These are phyloP conservation scores for Xylariaceae sp. DNA, from an alignment of 2,329 filamentous ascomycete species.

Conservation along the genomic window DNA sequence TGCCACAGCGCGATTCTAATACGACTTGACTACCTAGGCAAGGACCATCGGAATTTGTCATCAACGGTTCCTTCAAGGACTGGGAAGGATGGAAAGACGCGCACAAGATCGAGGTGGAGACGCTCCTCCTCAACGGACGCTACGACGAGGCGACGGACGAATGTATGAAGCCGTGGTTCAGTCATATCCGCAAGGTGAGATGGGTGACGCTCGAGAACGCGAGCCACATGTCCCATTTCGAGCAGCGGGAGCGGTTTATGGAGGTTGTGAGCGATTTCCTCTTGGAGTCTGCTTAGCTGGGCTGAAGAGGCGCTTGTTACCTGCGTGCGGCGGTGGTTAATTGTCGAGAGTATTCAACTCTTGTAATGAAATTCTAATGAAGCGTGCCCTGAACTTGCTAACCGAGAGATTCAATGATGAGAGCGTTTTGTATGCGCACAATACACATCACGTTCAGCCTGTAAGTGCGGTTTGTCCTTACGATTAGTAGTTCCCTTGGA, in stretches of 20 bases:
- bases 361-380: too few relatives aligned
- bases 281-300: background rate
- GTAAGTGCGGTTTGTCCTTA: too few relatives aligned
- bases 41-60: slow-evolving; percentile 27
- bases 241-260: background rate
- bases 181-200: slow-evolving; percentile 23
- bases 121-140: slow-evolving; percentile 11
- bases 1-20: background rate
- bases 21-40: slow-evolving; percentile 14
- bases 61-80: slow-evolving; percentile 18
- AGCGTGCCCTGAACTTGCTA: too few relatives aligned
- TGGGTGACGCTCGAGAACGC: slow-evolving; percentile 27
- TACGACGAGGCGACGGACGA: slow-evolving; percentile 28
- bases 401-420: too few relatives aligned
- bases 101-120: slow-evolving; percentile 12
- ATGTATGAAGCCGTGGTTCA: slow-evolving; percentile 25
- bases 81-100: slow-evolving; percentile 16
- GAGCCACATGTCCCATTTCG: slow-evolving; percentile 16
- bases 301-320: too few relatives aligned
- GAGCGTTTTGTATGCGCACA: too few relatives aligned
- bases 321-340: too few relatives aligned
- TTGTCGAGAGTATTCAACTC: too few relatives aligned
- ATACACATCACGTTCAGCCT: too few relatives aligned
- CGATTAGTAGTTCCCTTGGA: too few relatives aligned
- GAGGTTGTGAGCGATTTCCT: background rate